Evolutionary conservation across 345 rosid genomes (phyloP).

Genomic region (Gossypium rotundifolium): DNA sequence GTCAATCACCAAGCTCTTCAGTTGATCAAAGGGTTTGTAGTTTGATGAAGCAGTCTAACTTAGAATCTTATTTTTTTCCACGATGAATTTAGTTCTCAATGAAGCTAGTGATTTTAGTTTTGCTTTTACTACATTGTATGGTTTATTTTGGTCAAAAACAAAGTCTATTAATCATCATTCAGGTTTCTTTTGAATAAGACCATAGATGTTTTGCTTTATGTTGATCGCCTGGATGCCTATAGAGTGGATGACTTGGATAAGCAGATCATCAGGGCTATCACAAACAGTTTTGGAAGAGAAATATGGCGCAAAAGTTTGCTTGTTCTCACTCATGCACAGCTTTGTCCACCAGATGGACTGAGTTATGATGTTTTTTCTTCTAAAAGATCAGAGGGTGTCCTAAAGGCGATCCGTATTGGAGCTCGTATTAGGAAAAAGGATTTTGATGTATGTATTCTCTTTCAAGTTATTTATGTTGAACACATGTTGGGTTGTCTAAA

Average conservation of each 20-base stretch:
- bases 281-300: conserved; percentile 67
- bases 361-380: conserved; percentile 54
- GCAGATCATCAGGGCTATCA: conserved; percentile 65
- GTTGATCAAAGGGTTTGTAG: conserved; percentile 60
- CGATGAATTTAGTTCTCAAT: neutral
- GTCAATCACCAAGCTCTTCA: conserved; percentile 77
- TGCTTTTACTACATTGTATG: neutral
- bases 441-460: conserved; percentile 37
- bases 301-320: conserved; percentile 74
- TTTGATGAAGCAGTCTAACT: neutral
- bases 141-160: neutral
- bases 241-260: conserved; percentile 87
- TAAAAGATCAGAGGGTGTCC: conserved; percentile 67
- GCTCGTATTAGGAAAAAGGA: conserved; percentile 51
- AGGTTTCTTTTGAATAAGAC: conserved; percentile 79
- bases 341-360: conserved; percentile 75
- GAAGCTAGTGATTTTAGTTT: neutral
- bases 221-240: conserved; percentile 76
- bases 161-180: conserved; percentile 16
- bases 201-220: conserved; percentile 64
- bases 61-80: neutral
- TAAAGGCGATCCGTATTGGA: conserved; percentile 48
- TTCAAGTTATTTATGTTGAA: neutral
- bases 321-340: conserved; percentile 82
- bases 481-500: neutral